Conservation (phyloP, 768 basidiomycete genomes). For the Boletus speciosus region DNA sequence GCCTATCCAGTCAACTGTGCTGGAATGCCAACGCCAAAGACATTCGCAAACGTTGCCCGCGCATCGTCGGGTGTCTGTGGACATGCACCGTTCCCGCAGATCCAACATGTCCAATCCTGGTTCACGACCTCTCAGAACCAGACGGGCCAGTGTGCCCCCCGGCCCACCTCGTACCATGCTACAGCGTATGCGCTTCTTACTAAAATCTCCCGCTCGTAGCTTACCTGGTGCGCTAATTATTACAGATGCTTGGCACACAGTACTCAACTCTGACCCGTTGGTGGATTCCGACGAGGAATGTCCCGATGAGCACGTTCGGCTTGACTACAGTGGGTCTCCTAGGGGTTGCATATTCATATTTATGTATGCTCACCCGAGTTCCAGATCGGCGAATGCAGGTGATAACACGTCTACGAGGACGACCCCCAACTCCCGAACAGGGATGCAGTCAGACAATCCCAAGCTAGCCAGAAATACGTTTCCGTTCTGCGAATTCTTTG, state of each 20-base stretch:
- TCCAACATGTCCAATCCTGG: constrained; percentile 18
- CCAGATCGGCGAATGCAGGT: constrained; percentile 60
- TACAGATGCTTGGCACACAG: constrained; percentile 70
- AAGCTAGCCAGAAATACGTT: background rate
- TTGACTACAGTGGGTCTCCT: constrained; percentile 57
- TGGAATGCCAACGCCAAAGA: constrained; percentile 28
- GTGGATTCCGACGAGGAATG: constrained; percentile 72
- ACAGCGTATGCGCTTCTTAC: constrained; percentile 49
- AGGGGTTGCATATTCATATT: background rate
- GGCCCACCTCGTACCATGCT: constrained; percentile 52
- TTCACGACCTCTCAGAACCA: constrained; percentile 25
- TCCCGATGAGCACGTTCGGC: constrained; percentile 58
- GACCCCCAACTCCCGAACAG: constrained; percentile 53
- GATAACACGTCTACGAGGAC: constrained; percentile 55
- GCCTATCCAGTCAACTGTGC: constrained; percentile 15
- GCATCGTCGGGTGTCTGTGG: constrained; percentile 27
- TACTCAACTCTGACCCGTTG: constrained; percentile 66
- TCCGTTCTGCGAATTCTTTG: background rate
- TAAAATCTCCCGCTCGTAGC: background rate
- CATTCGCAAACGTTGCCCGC: constrained; percentile 17
- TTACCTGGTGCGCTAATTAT: constrained; percentile 5
- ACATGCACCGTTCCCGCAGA: constrained; percentile 24
- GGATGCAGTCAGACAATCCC: constrained; percentile 21
- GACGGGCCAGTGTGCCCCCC: constrained; percentile 22
- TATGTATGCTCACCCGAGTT: constrained; percentile 8